Conservation (phyloP, 495 filamentous ascomycete genomes). For the Penicillium flavigenum region DNA sequence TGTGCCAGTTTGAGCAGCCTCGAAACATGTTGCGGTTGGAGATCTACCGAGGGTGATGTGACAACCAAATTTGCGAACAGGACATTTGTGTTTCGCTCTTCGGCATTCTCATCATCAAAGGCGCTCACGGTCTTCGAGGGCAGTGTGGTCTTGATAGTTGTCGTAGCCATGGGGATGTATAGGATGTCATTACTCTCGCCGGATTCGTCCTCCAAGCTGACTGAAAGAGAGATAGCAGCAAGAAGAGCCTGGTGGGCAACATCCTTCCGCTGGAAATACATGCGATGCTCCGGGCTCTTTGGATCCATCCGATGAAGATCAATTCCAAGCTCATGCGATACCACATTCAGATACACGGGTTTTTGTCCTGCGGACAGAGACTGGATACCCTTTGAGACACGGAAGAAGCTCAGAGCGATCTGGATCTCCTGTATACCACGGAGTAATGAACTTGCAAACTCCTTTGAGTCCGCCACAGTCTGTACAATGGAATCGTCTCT, state of each 20-base stretch:
- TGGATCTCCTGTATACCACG: conserved; percentile 95
- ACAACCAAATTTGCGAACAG: conserved; percentile 94
- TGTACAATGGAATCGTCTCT: conserved; percentile 74
- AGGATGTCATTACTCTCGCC: conserved; percentile 82
- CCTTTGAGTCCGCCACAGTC: conserved; percentile 88
- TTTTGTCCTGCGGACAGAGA: conserved; percentile 61
- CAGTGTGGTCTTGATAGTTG: conserved; percentile 89
- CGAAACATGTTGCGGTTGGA: conserved; percentile 92
- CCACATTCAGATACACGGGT: conserved; percentile 76
- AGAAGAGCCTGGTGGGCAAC: conserved; percentile 93
- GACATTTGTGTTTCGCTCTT: conserved; percentile 92
- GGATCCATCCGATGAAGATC: conserved; percentile 92
- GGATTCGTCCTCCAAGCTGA: conserved; percentile 85
- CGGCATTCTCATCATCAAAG: conserved; percentile 67
- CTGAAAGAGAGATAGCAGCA: conserved; percentile 85
- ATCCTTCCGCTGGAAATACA: conserved; percentile 96
- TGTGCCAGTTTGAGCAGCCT: conserved; percentile 75
- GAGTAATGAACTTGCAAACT: conserved; percentile 85
- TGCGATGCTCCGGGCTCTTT: conserved; percentile 91
- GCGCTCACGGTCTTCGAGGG: conserved; percentile 91
- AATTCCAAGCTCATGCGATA: conserved; percentile 93
- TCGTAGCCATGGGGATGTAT: conserved; percentile 97
- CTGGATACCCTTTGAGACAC: conserved; percentile 74
- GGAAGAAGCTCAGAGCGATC: conserved; percentile 89
- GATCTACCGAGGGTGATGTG: conserved; percentile 90